Conservation (phyloP, 371 early-diverging fungal genomes). For the Umbelopsis sp. region DNA sequence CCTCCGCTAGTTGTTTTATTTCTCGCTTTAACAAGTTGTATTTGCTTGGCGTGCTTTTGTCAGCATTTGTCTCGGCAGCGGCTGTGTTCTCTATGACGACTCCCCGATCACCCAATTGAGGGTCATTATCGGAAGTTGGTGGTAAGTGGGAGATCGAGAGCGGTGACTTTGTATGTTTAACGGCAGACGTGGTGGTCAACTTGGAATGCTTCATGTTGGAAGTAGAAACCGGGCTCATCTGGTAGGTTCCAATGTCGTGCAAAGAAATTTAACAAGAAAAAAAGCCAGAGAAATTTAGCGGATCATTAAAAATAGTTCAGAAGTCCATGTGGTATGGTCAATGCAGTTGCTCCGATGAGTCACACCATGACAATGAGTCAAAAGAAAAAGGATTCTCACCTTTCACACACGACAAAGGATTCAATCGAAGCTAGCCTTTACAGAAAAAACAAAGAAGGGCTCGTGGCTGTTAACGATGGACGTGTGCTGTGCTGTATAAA, state of each 20-base stretch:
- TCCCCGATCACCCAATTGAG: neutral
- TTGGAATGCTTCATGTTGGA: slow-evolving; percentile 16
- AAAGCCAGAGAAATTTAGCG: neutral
- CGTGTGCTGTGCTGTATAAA: too few relatives aligned
- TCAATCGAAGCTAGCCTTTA: too few relatives aligned
- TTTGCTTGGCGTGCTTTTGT: slow-evolving; percentile 43
- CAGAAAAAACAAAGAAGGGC: too few relatives aligned
- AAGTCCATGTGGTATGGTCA: too few relatives aligned
- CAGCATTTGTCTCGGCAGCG: neutral
- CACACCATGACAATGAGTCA: too few relatives aligned
- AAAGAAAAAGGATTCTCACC: too few relatives aligned
- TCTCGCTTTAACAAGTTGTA: slow-evolving; percentile 60
- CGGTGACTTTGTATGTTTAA: slow-evolving; percentile 9
- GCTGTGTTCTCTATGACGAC: neutral
- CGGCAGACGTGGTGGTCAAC: neutral
- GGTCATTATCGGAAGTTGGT: neutral
- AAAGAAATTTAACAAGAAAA: neutral
- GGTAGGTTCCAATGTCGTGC: neutral
- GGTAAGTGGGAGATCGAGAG: slow-evolving; percentile 7
- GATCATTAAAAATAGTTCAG: too few relatives aligned
- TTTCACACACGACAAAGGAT: too few relatives aligned
- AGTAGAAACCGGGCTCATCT: slow-evolving; percentile 16
- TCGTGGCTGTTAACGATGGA: too few relatives aligned
- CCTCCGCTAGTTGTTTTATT: slow-evolving; percentile 46
- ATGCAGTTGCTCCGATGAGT: too few relatives aligned